These are phyloP conservation scores for Penicillium rolfsii DNA, from an alignment of 2,329 filamentous ascomycete species.

Conservation along the genomic window DNA sequence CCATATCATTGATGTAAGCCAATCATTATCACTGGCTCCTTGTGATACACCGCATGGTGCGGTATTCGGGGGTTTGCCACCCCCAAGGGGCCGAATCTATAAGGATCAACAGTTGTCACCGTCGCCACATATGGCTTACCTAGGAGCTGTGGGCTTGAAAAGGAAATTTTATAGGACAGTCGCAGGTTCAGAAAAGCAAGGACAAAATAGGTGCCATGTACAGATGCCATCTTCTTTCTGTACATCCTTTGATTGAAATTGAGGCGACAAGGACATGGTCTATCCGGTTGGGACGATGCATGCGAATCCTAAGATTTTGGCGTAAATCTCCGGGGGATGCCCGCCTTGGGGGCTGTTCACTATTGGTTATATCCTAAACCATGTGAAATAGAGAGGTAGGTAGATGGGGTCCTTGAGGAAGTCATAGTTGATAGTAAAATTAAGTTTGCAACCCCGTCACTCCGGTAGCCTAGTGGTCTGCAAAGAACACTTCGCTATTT, in stretches of 20 bases:
- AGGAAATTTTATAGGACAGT: too few species aligned
- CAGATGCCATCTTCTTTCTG: neutral
- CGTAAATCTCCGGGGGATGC: neutral
- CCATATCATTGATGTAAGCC: neutral
- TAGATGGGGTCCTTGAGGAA: too few species aligned
- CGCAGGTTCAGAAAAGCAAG: too few species aligned
- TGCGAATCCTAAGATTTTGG: neutral
- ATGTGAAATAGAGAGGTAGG: neutral
- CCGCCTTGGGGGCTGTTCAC: neutral
- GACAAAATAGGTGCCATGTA: neutral
- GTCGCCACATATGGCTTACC: too few species aligned
- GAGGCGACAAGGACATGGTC: neutral
- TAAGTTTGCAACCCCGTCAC: too few species aligned
- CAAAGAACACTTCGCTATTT: too few species aligned
- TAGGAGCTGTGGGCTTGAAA: too few species aligned
- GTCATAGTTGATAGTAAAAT: too few species aligned
- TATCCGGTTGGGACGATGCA: neutral
- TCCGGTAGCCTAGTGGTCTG: too few species aligned
- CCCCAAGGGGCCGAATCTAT: constrained; percentile 1
- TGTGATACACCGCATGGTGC: neutral
- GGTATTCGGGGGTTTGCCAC: neutral
- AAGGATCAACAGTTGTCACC: neutral
- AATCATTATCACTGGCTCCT: neutral
- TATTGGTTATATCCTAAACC: neutral
- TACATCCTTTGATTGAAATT: neutral